These are phyloP conservation scores for Torulaspora gathmanii DNA, from an alignment of 805 yeast species.

Conservation along the genomic window DNA sequence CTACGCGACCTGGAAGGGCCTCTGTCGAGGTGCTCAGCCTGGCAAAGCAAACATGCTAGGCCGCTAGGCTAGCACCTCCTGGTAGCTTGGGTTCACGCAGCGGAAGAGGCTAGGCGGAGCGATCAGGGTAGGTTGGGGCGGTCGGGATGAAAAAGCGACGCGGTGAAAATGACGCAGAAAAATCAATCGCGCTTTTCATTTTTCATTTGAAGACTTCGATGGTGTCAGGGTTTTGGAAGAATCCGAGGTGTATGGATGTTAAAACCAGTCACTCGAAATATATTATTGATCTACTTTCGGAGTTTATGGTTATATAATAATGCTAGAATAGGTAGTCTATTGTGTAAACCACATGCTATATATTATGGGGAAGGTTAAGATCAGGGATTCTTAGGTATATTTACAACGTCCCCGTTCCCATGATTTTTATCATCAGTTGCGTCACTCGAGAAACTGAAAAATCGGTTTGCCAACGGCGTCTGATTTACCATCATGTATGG, in stretches of 20 bases:
- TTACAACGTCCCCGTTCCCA: neutral
- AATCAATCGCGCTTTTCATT: neutral
- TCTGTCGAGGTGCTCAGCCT: neutral
- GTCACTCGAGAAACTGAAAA: slow-evolving; percentile 30
- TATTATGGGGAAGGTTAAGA: neutral
- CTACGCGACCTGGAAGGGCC: neutral
- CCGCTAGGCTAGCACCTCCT: neutral
- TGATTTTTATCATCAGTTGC: slow-evolving; percentile 11
- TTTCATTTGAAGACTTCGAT: neutral
- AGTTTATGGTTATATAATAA: neutral
- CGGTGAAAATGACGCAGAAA: neutral
- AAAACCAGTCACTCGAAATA: neutral
- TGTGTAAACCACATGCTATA: slow-evolving; percentile 3
- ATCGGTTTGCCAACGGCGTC: slow-evolving; percentile 28
- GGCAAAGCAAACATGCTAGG: too few species aligned
- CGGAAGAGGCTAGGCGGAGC: too few species aligned
- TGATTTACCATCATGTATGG: slow-evolving; percentile 31
- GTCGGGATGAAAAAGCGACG: neutral
- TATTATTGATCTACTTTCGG: neutral
- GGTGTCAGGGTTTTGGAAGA: neutral
- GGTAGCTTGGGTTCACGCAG: neutral
- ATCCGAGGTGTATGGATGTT: neutral
- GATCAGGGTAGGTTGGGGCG: neutral
- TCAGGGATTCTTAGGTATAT: slow-evolving; percentile 1
- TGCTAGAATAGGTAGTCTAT: neutral